Base-by-base conservation (phyloP, 2,329 filamentous ascomycete species). In the Curvularia spicifera region DNA sequence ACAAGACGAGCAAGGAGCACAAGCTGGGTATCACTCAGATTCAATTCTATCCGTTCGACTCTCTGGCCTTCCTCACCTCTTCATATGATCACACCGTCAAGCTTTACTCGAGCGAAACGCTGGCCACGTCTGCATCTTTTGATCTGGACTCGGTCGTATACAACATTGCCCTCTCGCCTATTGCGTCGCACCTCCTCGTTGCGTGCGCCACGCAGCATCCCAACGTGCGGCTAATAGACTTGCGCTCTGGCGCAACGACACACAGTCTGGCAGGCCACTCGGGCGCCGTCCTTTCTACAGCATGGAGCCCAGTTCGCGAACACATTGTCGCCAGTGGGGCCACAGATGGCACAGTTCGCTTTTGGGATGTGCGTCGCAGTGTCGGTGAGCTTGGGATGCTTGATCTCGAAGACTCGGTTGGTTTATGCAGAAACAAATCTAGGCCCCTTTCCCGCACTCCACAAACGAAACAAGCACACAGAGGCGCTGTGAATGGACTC, bases 141-240 rank as follows among this genome's bases (percentile, higher is more conserved):
- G 81, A 87, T 59, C 82, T 93, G 24, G 85, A 85, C 51, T 84
- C 86, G 4, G 88, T 88, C 31, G 82, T 91, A 47, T 91, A 92
- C 76, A 88, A 89, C 0, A 93, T 97, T 74, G 87, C 90, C 0
- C 83, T 91, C 26, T 96, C 93, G 0, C 84, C 88, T 42, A 80
- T 93, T 57, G 85, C 91, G 55, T 80, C 86, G 51, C 84, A 93
- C 70, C 82, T 96, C 0, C 84, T 97, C 4, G 90, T 97, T 9
- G 93, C 94, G 9, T 95, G 92, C 70, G 93, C 91, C 0, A 96
- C 93, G 0, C 92, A 96, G 63, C 88, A 95, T 72, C 91, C 91
- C 6, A 84, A 90, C 26, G 90, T 97, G 13, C 88, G 93, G 15
- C 85, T 98, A 6, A 87, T 97, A 5, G 94, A 98, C 72, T 82